Conservation (phyloP, 495 filamentous ascomycete genomes). For the Bathelium albidoporum region DNA sequence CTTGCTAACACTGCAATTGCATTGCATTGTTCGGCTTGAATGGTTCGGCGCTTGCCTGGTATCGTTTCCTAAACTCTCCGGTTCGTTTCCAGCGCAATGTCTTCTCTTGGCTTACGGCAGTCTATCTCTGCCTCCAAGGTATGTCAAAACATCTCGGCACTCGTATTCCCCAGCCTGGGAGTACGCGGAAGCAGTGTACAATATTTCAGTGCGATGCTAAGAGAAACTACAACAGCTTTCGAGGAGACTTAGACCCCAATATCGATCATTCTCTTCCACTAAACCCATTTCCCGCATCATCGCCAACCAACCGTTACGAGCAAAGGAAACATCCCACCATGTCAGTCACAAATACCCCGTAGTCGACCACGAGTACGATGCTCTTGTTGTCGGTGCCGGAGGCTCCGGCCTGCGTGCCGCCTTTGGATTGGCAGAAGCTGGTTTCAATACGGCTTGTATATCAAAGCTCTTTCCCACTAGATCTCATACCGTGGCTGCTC, state of each 20-base stretch:
- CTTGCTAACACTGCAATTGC: background rate
- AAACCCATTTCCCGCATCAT: slow-evolving; percentile 72
- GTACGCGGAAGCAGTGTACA: background rate
- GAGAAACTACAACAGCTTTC: slow-evolving; percentile 31
- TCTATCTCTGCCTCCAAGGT: slow-evolving; percentile 49
- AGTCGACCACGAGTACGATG: slow-evolving; percentile 38
- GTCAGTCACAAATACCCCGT: slow-evolving; percentile 45
- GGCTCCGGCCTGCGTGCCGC: slow-evolving; percentile 91
- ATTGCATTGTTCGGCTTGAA: background rate
- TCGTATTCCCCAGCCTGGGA: slow-evolving; percentile 9
- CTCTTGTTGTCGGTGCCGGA: slow-evolving; percentile 90
- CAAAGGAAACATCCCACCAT: slow-evolving; percentile 79
- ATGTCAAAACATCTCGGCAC: slow-evolving; percentile 13
- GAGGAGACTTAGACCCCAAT: slow-evolving; percentile 42
- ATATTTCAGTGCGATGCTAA: slow-evolving; percentile 21
- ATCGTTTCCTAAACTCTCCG: background rate
- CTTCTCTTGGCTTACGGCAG: slow-evolving; percentile 50
- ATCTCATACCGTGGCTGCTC: slow-evolving; percentile 91
- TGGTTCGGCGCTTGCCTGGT: background rate
- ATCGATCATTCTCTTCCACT: slow-evolving; percentile 76
- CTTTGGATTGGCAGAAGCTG: slow-evolving; percentile 93
- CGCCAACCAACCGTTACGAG: slow-evolving; percentile 70
- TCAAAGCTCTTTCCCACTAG: slow-evolving; percentile 96
- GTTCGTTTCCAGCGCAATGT: slow-evolving; percentile 32
- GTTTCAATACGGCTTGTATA: slow-evolving; percentile 97